Evolutionary conservation across 805 yeast species (phyloP).

Genomic region (Geotrichum ghanense): DNA sequence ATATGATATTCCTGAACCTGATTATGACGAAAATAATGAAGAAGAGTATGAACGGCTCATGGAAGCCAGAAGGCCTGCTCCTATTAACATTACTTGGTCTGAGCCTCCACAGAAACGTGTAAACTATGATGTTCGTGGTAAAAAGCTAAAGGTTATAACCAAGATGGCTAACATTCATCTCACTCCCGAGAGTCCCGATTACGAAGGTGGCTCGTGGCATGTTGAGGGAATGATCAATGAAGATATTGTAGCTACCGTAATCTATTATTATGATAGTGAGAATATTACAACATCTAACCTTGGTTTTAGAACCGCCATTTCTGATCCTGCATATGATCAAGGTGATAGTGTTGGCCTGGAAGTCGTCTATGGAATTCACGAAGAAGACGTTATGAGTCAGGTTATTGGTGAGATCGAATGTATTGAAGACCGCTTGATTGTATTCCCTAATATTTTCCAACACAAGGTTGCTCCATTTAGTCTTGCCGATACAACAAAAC

Average conservation of each 20-base stretch:
- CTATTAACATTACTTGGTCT: background rate
- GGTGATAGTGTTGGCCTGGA: constrained; percentile 22
- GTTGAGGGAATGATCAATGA: constrained; percentile 33
- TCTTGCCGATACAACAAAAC: constrained; percentile 26
- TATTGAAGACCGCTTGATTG: constrained; percentile 22
- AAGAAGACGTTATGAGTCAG: constrained; percentile 22
- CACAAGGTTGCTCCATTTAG: constrained; percentile 32
- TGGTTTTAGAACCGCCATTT: constrained; percentile 23
- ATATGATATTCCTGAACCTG: constrained; percentile 3
- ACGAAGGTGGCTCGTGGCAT: constrained; percentile 34
- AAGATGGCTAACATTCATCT: constrained; percentile 32
- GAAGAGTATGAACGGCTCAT: constrained; percentile 7
- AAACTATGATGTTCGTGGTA: constrained; percentile 5
- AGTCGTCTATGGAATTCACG: constrained; percentile 24
- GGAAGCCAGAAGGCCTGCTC: background rate
- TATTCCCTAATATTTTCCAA: constrained; percentile 31
- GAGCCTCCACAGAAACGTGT: background rate
- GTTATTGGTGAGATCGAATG: constrained; percentile 23
- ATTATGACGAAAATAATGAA: background rate
- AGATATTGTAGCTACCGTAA: constrained; percentile 31
- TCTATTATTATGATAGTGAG: constrained; percentile 32
- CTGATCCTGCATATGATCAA: constrained; percentile 29
- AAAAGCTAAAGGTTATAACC: constrained; percentile 28
- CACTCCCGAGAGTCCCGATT: constrained; percentile 31
- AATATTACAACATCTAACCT: constrained; percentile 29